phyloP scores from a whole-genome alignment of 202 grass and related monocot species.

The Setaria viridis region DNA sequence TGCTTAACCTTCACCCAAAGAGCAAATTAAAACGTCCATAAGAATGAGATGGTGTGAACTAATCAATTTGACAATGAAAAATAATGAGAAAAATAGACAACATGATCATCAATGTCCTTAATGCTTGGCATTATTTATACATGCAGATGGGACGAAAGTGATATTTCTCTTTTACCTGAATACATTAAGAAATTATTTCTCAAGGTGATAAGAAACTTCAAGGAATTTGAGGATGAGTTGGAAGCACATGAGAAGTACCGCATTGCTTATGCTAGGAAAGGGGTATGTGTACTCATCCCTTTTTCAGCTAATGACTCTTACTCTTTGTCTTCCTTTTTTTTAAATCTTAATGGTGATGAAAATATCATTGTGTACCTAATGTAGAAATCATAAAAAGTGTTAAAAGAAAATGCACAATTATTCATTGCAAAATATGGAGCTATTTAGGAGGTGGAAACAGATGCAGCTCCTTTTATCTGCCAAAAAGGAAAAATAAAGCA shows the following conservation, averaged over 20 bases:
- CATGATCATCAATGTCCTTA: background rate
- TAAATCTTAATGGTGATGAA: background rate
- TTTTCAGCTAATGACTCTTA: background rate
- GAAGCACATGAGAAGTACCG: background rate
- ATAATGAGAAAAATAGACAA: too few relatives aligned
- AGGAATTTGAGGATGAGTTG: slow-evolving; percentile 7
- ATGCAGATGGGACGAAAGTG: slow-evolving; percentile 8
- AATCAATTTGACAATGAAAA: background rate
- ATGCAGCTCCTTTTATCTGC: background rate
- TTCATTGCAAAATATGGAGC: background rate
- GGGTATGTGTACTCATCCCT: background rate
- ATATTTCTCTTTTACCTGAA: background rate
- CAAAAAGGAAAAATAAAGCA: background rate
- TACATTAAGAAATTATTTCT: slow-evolving; percentile 1
- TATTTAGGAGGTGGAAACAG: background rate
- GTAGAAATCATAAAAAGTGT: background rate
- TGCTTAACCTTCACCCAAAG: background rate
- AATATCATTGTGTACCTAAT: background rate
- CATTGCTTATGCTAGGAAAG: background rate
- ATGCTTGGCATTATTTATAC: background rate
- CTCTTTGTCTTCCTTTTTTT: background rate
- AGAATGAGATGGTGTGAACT: background rate
- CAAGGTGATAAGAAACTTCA: background rate
- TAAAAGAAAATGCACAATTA: too few relatives aligned
- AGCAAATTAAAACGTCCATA: background rate